Base-by-base conservation (phyloP, 2,329 filamentous ascomycete genomes). In the Trichoderma sp. region DNA sequence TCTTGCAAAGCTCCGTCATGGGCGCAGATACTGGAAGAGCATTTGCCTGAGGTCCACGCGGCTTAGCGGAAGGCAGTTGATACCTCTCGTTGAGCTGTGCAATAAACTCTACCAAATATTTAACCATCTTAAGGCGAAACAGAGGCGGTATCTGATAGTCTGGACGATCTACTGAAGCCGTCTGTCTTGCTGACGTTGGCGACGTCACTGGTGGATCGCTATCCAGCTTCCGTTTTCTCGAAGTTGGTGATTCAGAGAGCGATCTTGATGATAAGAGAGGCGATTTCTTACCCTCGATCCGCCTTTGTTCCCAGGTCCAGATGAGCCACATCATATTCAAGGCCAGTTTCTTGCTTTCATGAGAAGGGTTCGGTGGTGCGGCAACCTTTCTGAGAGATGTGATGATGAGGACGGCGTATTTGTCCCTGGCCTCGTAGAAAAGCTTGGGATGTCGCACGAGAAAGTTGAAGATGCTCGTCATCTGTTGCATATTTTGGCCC, bases 401-500 rank as follows among this genome's bases (percentile, higher is more conserved):
- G 68, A 99, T 94, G 77, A 99, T 96, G 72, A 96, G 87, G 68
- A 91, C 88, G 5, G 94, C 89, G 72, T 98, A 96, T 76, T 95
- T 94, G 72, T 99, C 96, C 66, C 96, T 87, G 1, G 93, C 94
- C 72, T 98, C 95, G 74, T 96, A 99, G 81, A 99, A 99, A 5
- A 99, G 83, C 75, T 96, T 91, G 0, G 94, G 91, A 77, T 99
- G 95, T 68, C 92, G 89, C 43, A 97, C 95, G 39, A 99, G 84
- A 81, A 99, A 99, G 75, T 97, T 92, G 83, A 97, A 98, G 74
- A 99, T 98, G 81, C 92, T 96, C 65, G 94, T 97, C 82, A 98
- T 91, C 80, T 98, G 96, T 79, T 97, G 94, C 58, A 95, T 86
- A 74, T 99, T 99, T 71, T 96, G 93, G 30, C 93, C 94, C 79